Evolutionary conservation across 140 eudicot species (phyloP).

Genomic region (Oenanthe javanica): DNA sequence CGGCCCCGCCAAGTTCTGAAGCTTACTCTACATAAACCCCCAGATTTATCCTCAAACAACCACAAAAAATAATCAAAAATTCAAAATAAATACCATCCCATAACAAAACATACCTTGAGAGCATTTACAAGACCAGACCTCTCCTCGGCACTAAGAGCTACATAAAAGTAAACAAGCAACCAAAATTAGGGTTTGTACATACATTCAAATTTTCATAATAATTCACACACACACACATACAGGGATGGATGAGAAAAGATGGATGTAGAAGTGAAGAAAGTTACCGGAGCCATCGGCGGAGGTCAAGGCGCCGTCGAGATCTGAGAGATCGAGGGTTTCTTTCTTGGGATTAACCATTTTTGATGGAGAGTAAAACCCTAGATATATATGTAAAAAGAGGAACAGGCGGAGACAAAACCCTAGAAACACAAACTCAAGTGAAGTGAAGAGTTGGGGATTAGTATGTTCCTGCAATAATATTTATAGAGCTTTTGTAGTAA

Average conservation of each 20-base stretch:
- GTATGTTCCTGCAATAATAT: no score
- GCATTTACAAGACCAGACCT: conserved; percentile 79
- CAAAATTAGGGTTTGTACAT: background rate
- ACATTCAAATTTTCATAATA: background rate
- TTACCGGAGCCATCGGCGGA: conserved; percentile 70
- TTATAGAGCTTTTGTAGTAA: background rate
- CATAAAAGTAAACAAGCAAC: background rate
- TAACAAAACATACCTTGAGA: conserved; percentile 38
- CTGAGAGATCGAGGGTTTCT: conserved; percentile 44
- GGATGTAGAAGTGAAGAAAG: background rate
- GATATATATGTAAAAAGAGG: conserved; percentile 10
- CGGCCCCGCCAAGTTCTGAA: conserved; percentile 65
- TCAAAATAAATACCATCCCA: background rate
- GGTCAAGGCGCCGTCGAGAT: conserved; percentile 55
- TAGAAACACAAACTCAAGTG: background rate
- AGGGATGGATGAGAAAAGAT: background rate
- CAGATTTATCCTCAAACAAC: background rate
- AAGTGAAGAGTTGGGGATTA: background rate
- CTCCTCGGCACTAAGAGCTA: conserved; percentile 73
- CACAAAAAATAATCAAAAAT: no score
- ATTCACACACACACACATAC: background rate
- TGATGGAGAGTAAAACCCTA: background rate
- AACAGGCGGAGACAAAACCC: conserved; percentile 12
- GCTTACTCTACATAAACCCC: conserved; percentile 44
- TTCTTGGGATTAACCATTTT: conserved; percentile 47